A percentile compares a stretch with the other conserved stretches of the same genome.
These are phyloP conservation scores for Passalora sequoiae DNA, from an alignment of 2,329 filamentous ascomycete species.

Conservation along the genomic window DNA sequence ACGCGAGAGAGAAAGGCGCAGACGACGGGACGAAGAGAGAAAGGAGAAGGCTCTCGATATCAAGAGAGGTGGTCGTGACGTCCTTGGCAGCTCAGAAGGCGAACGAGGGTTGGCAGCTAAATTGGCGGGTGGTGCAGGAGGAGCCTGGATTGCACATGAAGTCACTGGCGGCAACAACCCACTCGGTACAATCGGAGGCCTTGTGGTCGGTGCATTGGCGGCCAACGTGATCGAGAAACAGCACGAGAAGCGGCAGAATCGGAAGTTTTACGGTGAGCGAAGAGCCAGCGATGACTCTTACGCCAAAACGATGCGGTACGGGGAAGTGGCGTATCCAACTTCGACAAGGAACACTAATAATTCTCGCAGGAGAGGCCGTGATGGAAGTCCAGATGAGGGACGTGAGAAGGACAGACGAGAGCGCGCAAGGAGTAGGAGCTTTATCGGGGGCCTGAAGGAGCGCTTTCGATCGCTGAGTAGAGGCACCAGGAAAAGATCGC, in stretches of 20 bases:
- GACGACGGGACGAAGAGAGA: constrained; percentile 20
- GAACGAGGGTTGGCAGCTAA: constrained; percentile 27
- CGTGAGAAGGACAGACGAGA: neutral
- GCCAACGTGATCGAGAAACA: constrained; percentile 24
- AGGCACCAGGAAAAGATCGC: constrained; percentile 1
- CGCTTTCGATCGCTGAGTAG: constrained; percentile 4
- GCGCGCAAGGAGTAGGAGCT: neutral
- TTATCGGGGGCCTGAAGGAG: neutral
- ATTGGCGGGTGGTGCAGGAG: constrained; percentile 26
- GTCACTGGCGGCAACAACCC: constrained; percentile 18
- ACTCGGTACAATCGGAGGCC: constrained; percentile 25
- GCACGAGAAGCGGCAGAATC: constrained; percentile 22
- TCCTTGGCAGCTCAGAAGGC: constrained; percentile 23
- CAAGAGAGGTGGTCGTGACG: constrained; percentile 23
- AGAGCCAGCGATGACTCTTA: constrained; percentile 6
- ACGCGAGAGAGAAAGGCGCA: constrained; percentile 9
- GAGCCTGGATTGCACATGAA: constrained; percentile 27
- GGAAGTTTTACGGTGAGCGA: constrained; percentile 15
- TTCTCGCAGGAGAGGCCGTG: constrained; percentile 8
- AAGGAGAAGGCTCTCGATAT: constrained; percentile 16
- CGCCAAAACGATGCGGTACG: neutral
- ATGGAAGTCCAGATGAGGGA: neutral
- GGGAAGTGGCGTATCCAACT: constrained; percentile 13
- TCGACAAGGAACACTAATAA: constrained; percentile 16
- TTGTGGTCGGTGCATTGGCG: constrained; percentile 25